phyloP scores from a whole-genome alignment of 2,329 filamentous ascomycete species.

The Verticillium nonalfalfae region DNA sequence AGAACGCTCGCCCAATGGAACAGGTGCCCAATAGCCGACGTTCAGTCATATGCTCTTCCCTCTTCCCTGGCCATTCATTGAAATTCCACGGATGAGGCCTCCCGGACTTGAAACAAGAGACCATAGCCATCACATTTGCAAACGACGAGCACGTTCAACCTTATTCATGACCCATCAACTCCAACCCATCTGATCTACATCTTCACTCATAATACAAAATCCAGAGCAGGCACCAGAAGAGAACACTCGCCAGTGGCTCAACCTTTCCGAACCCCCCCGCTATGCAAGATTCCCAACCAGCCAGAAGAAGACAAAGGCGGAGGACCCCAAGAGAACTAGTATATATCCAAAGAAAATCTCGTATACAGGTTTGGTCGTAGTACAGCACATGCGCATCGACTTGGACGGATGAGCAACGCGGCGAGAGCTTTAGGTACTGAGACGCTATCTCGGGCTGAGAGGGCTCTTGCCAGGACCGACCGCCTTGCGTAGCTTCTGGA shows the following conservation, averaged over 20 bases:
- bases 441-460: slow-evolving; percentile 27
- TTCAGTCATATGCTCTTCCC: too few relatives aligned
- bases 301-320: too few relatives aligned
- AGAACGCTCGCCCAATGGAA: too few relatives aligned
- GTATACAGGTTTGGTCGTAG: neutral
- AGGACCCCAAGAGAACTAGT: neutral
- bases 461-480: slow-evolving; percentile 35
- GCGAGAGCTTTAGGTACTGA: neutral
- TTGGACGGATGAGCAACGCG: neutral
- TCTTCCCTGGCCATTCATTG: too few relatives aligned
- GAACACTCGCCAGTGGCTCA: neutral
- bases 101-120: too few relatives aligned
- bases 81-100: too few relatives aligned
- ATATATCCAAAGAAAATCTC: neutral
- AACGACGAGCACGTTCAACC: neutral
- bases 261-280: neutral
- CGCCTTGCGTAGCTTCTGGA: slow-evolving; percentile 34
- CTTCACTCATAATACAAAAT: neutral
- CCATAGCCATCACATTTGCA: too few relatives aligned
- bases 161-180: neutral
- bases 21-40: too few relatives aligned
- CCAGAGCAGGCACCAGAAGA: neutral
- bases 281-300: neutral
- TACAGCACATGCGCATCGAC: neutral
- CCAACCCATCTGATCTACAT: neutral